Conservation (phyloP, 768 basidiomycete species). For the Tulasnella sp. region DNA sequence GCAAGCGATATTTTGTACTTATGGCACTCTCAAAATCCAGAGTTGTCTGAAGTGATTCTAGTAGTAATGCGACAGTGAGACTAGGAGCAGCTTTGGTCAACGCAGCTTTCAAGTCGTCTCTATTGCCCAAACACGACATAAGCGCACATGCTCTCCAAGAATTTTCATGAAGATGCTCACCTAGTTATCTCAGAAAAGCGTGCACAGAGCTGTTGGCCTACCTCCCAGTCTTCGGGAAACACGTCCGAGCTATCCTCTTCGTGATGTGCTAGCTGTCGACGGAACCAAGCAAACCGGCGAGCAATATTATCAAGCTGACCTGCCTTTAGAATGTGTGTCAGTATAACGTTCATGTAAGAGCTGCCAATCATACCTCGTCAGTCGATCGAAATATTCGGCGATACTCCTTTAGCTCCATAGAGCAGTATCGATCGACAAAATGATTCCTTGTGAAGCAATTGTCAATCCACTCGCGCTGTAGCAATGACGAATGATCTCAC, state of each 20-base stretch:
- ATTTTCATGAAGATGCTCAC: constrained; percentile 32
- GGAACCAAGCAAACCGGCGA: constrained; percentile 90
- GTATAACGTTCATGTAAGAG: neutral
- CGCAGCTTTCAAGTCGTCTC: constrained; percentile 72
- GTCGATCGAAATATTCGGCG: constrained; percentile 85
- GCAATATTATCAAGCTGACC: constrained; percentile 93
- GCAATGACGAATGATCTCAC: constrained; percentile 20
- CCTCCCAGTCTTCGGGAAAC: constrained; percentile 79
- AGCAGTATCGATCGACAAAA: constrained; percentile 78
- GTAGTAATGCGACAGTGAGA: constrained; percentile 60
- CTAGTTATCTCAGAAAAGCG: constrained; percentile 87
- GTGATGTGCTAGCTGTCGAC: constrained; percentile 67
- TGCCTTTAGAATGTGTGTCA: constrained; percentile 28
- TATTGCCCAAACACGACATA: constrained; percentile 22
- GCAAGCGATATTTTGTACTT: constrained; percentile 66
- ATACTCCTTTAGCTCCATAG: constrained; percentile 87
- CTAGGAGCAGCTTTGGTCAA: constrained; percentile 64
- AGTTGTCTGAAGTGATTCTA: constrained; percentile 78
- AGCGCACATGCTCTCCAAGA: no score
- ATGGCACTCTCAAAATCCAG: constrained; percentile 79
- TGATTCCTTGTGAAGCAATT: constrained; percentile 30
- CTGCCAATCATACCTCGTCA: constrained; percentile 48
- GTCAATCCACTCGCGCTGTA: neutral
- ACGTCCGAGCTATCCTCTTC: constrained; percentile 75
- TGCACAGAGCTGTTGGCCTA: constrained; percentile 64